Evolutionary conservation across 192 early-diverging fungal genomes (phyloP).

Genomic region (Backusella mclennaniae): DNA sequence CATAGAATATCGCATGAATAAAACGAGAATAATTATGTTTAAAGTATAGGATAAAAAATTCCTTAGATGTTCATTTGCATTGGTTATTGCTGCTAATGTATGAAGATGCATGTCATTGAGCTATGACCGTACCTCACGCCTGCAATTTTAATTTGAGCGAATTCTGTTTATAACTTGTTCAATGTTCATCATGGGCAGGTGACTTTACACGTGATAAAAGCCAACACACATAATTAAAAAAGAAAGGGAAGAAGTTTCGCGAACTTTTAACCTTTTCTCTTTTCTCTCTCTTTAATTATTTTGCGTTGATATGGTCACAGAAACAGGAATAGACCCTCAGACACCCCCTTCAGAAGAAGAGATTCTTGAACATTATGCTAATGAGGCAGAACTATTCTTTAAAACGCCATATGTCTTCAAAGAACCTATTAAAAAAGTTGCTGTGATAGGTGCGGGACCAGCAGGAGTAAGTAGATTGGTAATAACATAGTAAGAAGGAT

Average conservation of each 20-base stretch:
- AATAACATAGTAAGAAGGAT: neutral
- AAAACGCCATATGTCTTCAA: constrained; percentile 7
- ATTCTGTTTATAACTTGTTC: neutral
- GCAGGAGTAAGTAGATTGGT: constrained; percentile 23
- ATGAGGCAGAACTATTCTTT: neutral
- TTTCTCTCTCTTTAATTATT: neutral
- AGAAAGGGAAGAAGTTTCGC: neutral
- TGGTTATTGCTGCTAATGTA: too few species aligned
- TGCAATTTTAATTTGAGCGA: neutral
- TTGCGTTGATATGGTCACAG: neutral
- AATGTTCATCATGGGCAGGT: neutral
- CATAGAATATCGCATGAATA: too few species aligned
- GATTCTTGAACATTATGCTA: neutral
- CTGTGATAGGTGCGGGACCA: constrained; percentile 32
- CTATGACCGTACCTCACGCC: too few species aligned
- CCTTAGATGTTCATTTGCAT: too few species aligned
- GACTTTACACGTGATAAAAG: neutral
- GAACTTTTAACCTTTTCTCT: neutral
- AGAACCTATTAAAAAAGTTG: constrained; percentile 18
- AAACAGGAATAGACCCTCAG: neutral
- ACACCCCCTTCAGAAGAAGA: neutral
- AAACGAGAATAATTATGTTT: too few species aligned
- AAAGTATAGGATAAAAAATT: too few species aligned
- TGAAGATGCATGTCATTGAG: too few species aligned
- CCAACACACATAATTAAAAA: neutral